These are phyloP conservation scores for Avena sativa DNA, from an alignment of 176 grass and related monocot species.

Conservation along the genomic window DNA sequence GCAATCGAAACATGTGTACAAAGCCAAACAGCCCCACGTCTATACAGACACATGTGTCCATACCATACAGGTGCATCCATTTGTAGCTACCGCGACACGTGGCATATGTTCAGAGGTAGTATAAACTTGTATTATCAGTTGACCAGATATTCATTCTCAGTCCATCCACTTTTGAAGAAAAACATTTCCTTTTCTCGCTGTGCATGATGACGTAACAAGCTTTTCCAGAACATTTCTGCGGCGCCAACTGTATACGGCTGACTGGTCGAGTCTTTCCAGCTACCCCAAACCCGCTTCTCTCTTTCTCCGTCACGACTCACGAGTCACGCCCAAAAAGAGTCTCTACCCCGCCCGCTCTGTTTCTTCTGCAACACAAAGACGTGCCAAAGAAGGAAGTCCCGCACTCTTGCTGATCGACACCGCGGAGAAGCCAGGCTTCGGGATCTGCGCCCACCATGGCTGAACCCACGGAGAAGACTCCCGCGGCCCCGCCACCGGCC, in stretches of 20 bases:
- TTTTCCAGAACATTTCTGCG: not conserved
- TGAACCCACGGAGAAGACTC: constrained; percentile 24
- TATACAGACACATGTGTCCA: too few relatives aligned
- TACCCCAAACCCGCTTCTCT: not conserved
- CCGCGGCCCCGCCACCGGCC: constrained; percentile 28
- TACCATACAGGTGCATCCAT: too few relatives aligned
- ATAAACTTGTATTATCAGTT: too few relatives aligned
- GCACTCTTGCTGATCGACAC: constrained; percentile 5
- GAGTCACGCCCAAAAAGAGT: not conserved
- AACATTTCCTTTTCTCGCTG: not conserved
- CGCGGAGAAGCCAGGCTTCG: not conserved
- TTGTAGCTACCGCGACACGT: too few relatives aligned
- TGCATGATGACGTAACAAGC: not conserved
- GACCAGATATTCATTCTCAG: too few relatives aligned
- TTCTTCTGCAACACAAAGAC: not conserved
- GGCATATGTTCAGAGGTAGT: too few relatives aligned
- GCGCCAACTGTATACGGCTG: not conserved
- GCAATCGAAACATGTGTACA: too few relatives aligned
- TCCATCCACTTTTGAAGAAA: too few relatives aligned
- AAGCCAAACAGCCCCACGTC: too few relatives aligned
- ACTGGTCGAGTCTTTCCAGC: not conserved
- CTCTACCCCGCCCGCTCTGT: too few relatives aligned
- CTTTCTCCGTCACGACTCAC: not conserved
- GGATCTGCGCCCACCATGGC: constrained; percentile 38
- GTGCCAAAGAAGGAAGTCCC: not conserved